phyloP scores from a whole-genome alignment of 2,329 filamentous ascomycete genomes.

The Aciculosporium take region DNA sequence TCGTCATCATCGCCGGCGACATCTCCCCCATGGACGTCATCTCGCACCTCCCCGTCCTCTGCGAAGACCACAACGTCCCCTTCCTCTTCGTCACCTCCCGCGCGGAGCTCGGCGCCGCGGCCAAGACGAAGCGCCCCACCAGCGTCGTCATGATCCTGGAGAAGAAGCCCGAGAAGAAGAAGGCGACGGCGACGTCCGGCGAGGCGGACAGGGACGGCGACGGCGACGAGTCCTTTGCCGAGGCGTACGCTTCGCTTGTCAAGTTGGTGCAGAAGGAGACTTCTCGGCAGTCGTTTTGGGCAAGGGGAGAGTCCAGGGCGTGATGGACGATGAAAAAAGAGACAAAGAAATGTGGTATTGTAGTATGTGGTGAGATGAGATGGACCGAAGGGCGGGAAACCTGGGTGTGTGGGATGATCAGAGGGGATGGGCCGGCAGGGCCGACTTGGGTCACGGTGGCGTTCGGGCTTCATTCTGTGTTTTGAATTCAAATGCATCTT shows the following conservation, averaged over 20 bases:
- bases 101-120: conserved; percentile 84
- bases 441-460: conserved; percentile 22
- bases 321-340: not conserved
- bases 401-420: conserved; percentile 24
- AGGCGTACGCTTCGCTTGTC: conserved; percentile 49
- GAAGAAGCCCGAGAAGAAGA: conserved; percentile 37
- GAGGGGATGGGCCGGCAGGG: conserved; percentile 14
- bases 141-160: conserved; percentile 83
- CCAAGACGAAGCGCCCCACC: conserved; percentile 89
- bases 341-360: not conserved
- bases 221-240: conserved; percentile 44
- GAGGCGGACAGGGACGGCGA: conserved; percentile 31
- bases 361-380: not conserved
- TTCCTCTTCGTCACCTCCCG: conserved; percentile 91
- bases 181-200: conserved; percentile 26
- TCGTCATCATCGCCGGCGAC: conserved; percentile 90
- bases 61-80: conserved; percentile 94
- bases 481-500: conserved; percentile 3
- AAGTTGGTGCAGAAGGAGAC: conserved; percentile 55
- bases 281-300: conserved; percentile 40
- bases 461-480: conserved; percentile 21
- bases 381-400: too few relatives aligned
- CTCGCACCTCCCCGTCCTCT: conserved; percentile 91
- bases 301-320: conserved; percentile 23
- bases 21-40: conserved; percentile 99